These are phyloP conservation scores for Gloeopeniophorella convolvens DNA, from an alignment of 768 basidiomycete species.

Conservation along the genomic window DNA sequence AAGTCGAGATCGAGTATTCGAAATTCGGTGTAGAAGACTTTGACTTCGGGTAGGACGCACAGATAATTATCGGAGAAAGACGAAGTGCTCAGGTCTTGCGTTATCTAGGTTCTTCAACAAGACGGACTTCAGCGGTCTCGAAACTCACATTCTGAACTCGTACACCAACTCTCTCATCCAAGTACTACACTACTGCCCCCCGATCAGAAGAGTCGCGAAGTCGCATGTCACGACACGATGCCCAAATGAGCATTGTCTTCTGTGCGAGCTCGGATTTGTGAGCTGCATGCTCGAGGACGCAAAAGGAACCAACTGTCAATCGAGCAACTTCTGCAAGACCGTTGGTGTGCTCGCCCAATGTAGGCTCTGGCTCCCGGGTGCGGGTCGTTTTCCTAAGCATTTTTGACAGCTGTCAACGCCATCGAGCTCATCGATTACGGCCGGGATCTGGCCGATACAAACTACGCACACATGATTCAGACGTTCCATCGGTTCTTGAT, in stretches of 20 bases:
- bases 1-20: constrained; percentile 96
- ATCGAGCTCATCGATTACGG: constrained; percentile 89
- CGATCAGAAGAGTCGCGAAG: constrained; percentile 79
- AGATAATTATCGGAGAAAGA: too few species aligned
- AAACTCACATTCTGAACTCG: constrained; percentile 95
- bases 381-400: constrained; percentile 17
- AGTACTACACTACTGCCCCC: constrained; percentile 76
- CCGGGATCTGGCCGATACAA: constrained; percentile 60
- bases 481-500: constrained; percentile 91
- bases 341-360: constrained; percentile 86
- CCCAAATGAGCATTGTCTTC: constrained; percentile 82
- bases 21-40: constrained; percentile 99
- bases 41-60: constrained; percentile 86
- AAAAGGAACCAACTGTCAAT: constrained; percentile 87
- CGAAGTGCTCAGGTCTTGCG: background rate
- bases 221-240: constrained; percentile 89
- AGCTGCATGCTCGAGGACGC: constrained; percentile 96
- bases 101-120: constrained; percentile 70
- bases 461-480: constrained; percentile 88
- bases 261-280: constrained; percentile 94
- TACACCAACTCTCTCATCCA: constrained; percentile 92
- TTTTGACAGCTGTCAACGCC: constrained; percentile 53
- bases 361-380: constrained; percentile 28
- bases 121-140: constrained; percentile 84
- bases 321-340: constrained; percentile 94